Evolutionary conservation across 2,329 filamentous ascomycete species (phyloP).

Genomic region (Ophiocordyceps camponoti-saundersi): DNA sequence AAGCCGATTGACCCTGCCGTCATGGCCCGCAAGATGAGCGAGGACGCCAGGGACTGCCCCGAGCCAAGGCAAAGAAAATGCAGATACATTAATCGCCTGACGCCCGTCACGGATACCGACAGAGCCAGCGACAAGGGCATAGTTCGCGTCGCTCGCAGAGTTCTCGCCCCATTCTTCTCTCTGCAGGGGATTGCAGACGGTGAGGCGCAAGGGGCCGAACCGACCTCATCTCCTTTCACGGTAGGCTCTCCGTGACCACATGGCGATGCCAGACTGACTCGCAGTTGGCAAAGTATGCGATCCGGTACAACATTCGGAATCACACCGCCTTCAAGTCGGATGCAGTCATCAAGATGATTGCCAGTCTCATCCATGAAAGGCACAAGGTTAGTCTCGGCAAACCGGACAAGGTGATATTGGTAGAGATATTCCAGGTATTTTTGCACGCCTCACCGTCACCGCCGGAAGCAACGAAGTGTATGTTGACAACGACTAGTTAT

Average conservation of each 20-base stretch:
- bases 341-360: constrained; percentile 54
- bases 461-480: no score
- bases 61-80: constrained; percentile 26
- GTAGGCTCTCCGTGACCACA: constrained; percentile 16
- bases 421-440: constrained; percentile 67
- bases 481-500: constrained; percentile 31
- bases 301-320: constrained; percentile 61
- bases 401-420: constrained; percentile 64
- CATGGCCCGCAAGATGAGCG: constrained; percentile 36
- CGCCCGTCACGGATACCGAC: constrained; percentile 32
- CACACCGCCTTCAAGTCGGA: constrained; percentile 52
- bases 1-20: constrained; percentile 36
- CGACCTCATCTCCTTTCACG: constrained; percentile 15
- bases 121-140: constrained; percentile 56
- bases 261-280: background rate
- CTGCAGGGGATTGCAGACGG: constrained; percentile 15
- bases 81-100: constrained; percentile 41
- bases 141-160: constrained; percentile 43
- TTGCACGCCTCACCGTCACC: background rate
- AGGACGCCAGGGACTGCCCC: constrained; percentile 29
- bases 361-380: constrained; percentile 41
- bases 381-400: constrained; percentile 64
- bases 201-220: constrained; percentile 3
- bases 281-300: constrained; percentile 48
- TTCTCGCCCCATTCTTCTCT: constrained; percentile 47